Evolutionary conservation across 108 stramenopile genomes (phyloP).

Genomic region (Epipyxis sp.): DNA sequence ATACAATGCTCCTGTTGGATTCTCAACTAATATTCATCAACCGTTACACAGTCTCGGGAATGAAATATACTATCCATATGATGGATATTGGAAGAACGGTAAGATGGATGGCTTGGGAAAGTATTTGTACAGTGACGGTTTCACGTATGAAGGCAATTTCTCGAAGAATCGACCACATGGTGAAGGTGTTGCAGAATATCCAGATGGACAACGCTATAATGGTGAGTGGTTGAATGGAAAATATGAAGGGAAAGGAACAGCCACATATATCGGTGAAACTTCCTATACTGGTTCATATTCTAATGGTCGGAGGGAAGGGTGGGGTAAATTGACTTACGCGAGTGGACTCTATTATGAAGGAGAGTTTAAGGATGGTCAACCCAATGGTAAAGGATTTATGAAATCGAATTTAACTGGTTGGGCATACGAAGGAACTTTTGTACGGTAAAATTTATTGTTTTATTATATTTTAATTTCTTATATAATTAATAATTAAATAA

Average conservation of each 20-base stretch:
- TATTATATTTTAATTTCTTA: neutral
- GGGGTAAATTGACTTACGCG: neutral
- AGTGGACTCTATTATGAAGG: slow-evolving; percentile 34
- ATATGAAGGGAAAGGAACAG: slow-evolving; percentile 17
- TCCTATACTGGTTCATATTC: too few relatives aligned
- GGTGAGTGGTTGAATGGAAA: slow-evolving; percentile 36
- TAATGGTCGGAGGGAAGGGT: neutral
- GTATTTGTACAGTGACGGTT: slow-evolving; percentile 39
- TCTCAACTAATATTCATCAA: neutral
- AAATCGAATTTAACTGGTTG: neutral
- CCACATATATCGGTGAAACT: neutral
- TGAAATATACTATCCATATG: slow-evolving; percentile 39
- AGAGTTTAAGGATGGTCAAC: slow-evolving; percentile 3
- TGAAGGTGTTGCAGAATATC: slow-evolving; percentile 36
- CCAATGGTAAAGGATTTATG: slow-evolving; percentile 1
- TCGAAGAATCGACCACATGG: slow-evolving; percentile 25
- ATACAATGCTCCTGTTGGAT: slow-evolving; percentile 8
- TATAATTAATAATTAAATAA: neutral
- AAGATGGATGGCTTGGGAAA: slow-evolving; percentile 32
- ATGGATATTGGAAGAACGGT: slow-evolving; percentile 39
- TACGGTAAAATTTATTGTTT: neutral
- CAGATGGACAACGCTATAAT: slow-evolving; percentile 24
- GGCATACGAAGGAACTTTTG: slow-evolving; percentile 15
- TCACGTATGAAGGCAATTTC: slow-evolving; percentile 28
- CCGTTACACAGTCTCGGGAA: slow-evolving; percentile 36